Conservation (phyloP, 192 early-diverging fungal species). For the Umbelopsis isabellina region DNA sequence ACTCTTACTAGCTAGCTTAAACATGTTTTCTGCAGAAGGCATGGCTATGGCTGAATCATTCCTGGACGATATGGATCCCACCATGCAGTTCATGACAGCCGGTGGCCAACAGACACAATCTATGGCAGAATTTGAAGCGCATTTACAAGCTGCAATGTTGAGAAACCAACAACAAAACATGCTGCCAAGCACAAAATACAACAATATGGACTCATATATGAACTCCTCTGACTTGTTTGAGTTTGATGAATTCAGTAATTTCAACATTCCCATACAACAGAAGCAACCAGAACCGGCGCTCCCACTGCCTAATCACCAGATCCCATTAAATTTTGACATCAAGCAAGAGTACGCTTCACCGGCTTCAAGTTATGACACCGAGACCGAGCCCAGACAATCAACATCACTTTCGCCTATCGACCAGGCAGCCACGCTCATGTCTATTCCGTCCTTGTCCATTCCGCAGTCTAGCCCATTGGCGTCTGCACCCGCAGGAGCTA, state of each 20-base stretch:
- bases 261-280: neutral
- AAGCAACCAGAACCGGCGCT: neutral
- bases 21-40: conserved; percentile 5
- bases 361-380: neutral
- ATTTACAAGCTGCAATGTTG: conserved; percentile 5
- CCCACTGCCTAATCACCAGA: neutral
- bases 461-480: neutral
- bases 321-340: neutral
- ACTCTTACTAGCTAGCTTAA: neutral
- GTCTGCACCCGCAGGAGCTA: neutral
- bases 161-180: neutral
- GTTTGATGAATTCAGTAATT: neutral
- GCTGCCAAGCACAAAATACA: neutral
- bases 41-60: neutral
- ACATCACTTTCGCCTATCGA: neutral
- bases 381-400: neutral
- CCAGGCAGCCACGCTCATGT: neutral
- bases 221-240: neutral
- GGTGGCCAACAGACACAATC: neutral
- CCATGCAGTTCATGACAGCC: neutral
- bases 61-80: conserved; percentile 11
- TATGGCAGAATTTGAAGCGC: conserved; percentile 10
- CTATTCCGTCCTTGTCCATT: neutral
- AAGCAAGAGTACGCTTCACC: neutral
- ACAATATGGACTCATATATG: conserved; percentile 1